Conservation (phyloP, 805 yeast species). For the Metschnikowia baotianmanensis region DNA sequence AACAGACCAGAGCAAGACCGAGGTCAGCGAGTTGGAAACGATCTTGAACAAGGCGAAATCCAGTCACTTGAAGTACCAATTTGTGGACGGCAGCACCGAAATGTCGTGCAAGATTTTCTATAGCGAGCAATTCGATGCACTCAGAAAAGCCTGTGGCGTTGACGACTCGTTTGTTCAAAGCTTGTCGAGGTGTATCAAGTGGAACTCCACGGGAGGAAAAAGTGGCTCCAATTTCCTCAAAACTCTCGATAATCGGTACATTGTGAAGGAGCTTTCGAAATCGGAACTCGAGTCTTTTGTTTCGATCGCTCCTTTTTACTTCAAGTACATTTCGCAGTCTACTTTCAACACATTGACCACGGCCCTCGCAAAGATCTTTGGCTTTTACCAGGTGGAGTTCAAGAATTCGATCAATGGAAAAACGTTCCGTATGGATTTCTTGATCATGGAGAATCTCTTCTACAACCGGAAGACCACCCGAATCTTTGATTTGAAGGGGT, state of each 20-base stretch:
- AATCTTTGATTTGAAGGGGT: conserved; percentile 94
- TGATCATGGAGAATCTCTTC: conserved; percentile 94
- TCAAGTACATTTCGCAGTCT: conserved; percentile 93
- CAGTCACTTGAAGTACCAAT: conserved; percentile 88
- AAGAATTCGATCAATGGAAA: conserved; percentile 75
- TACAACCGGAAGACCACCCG: conserved; percentile 78
- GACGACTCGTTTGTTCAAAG: conserved; percentile 79
- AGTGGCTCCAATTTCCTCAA: conserved; percentile 93
- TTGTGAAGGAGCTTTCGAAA: conserved; percentile 84
- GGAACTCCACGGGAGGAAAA: conserved; percentile 97
- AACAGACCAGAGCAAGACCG: conserved; percentile 22
- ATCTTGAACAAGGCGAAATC: conserved; percentile 80
- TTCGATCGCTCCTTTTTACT: conserved; percentile 93
- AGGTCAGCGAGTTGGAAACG: conserved; percentile 48
- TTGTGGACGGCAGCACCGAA: conserved; percentile 77
- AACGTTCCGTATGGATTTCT: conserved; percentile 79
- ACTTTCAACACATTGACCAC: conserved; percentile 94
- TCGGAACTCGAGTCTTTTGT: conserved; percentile 91
- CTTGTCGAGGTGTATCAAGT: conserved; percentile 86
- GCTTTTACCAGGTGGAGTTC: conserved; percentile 91
- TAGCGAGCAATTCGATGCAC: conserved; percentile 95
- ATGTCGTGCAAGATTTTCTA: conserved; percentile 92
- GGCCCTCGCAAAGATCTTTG: conserved; percentile 90
- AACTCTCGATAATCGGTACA: conserved; percentile 85
- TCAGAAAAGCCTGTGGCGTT: conserved; percentile 78